These are phyloP conservation scores for Bombardia bombarda DNA, from an alignment of 495 filamentous ascomycete genomes.

Conservation along the genomic window DNA sequence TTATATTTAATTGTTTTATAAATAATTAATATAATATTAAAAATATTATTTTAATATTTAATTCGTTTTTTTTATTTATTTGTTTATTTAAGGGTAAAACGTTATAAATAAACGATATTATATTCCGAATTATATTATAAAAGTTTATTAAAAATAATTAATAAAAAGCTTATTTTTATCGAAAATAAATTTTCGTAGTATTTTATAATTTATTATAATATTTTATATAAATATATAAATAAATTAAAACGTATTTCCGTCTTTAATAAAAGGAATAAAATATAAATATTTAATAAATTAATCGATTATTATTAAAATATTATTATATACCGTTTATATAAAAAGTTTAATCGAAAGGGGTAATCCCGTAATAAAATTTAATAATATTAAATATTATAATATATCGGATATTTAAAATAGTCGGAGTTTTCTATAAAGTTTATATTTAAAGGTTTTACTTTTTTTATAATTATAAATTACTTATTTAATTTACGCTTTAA, in stretches of 20 bases:
- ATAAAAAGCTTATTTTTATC: not conserved
- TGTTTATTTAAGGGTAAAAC: slow-evolving; percentile 13
- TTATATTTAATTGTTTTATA: slow-evolving; percentile 8
- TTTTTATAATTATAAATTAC: not conserved
- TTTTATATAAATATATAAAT: slow-evolving; percentile 1
- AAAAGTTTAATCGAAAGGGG: not conserved
- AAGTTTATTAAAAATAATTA: not conserved
- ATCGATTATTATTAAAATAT: not conserved
- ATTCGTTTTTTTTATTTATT: slow-evolving; percentile 10
- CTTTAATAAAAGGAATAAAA: not conserved
- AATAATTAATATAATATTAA: slow-evolving; percentile 1
- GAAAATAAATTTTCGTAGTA: not conserved
- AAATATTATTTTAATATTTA: slow-evolving; percentile 5
- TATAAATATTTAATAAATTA: not conserved
- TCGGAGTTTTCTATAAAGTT: not conserved
- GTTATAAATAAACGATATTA: slow-evolving; percentile 23
- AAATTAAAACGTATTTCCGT: not conserved
- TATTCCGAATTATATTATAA: not conserved
- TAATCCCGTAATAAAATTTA: not conserved
- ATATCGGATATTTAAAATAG: not conserved
- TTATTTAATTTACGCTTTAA: not conserved
- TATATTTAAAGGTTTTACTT: not conserved
- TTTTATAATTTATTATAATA: slow-evolving; percentile 11
- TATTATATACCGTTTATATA: not conserved
- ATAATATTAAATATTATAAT: not conserved